Base-by-base conservation (phyloP, 2,329 filamentous ascomycete genomes). In the Botryotinia globosa region DNA sequence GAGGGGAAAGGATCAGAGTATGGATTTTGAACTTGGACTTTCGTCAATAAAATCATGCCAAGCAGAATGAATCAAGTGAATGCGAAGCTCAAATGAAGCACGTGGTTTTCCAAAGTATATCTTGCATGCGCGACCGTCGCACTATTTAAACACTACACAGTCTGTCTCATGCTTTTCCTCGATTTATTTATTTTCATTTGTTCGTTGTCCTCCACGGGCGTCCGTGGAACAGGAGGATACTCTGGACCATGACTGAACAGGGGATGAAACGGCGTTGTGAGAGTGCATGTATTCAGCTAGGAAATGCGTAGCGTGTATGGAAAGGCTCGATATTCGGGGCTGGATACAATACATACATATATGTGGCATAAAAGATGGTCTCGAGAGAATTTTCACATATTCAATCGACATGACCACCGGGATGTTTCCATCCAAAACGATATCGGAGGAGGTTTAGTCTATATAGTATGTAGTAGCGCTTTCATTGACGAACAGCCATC, bases 381-480 rank as follows among this genome's bases (percentile, higher is more conserved):
- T 29, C 6, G 3, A 56, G 51, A 29, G 3, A 18, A 56, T 29
- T n/a, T 4, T 29, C 3, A 18, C 8, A 29, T 3, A 18, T 18
- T 29, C 25, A 56, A 56, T 29, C 14, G 5, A 16, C 48, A 18
- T 29, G 51, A 9, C 3, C 14, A 56, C n/a, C 1, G n/a, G 14
- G 14, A 18, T 56, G 5, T n/a, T 8, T 56, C 12, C n/a, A 3
- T 14, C n/a, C 0, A 7, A 5, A 4, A 51, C 2, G 25, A n/a
- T 18, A 29, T 29, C 14, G 8, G n/a, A 54, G 3, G n/a, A 18
- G n/a, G 1, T 3, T 16, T 18, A 9, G 12, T n/a, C n/a, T n/a
- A n/a, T n/a, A n/a, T n/a, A n/a, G n/a, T n/a, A n/a, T n/a, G n/a
- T 29, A 18, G 14, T 16, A 29, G 14, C 18, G 6, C 25, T 7